Evolutionary conservation across 495 filamentous ascomycete species (phyloP), one percentile per base, ranked within the genome.

Genomic region (Margaritispora aquatica): DNA sequence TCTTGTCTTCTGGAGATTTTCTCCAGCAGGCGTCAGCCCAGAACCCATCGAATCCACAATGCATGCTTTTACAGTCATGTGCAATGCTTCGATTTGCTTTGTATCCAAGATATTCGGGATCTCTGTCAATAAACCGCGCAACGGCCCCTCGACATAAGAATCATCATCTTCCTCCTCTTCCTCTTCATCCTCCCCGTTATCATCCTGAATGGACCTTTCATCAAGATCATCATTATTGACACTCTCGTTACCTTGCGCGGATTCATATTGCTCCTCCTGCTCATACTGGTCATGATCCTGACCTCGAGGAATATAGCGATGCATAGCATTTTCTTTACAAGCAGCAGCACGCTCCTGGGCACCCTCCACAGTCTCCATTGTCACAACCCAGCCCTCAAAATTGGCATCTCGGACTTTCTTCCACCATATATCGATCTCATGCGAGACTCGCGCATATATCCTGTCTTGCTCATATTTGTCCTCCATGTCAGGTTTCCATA

Each of bases 21-120:
- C 83, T 55, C 82, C 77, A 11, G 76, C 75, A 36, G 74, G 72
- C 31, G 75, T 80, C 0, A 79, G 70, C 1, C 77, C 77, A 21
- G 79, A 74, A 21, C 79, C 79, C 1, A 84, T 78, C 17, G 82
- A 86, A 66, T 86, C 85, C 19, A 93, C 85, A 52, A 96, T 94
- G 59, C 90, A 91, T 8, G 87, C 88, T 69, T 96, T 92, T 59
- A 96, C 84, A 46, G 95, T 92, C 90, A 97, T 95, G 47, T 94
- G 92, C 56, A 97, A 74, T 7, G 91, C 90, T 70, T 96, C 91
- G 49, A 97, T 97, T 71, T 97, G 92, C 47, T 88, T 88, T 0
- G 92, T 92, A 26, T 92, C 91, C 17, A 97, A 78, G 19, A 96
- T 92, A 57, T 96, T 86, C n/a, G 92, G 92, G 26, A 97, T 88